Evolutionary conservation across 139 green algal genomes (phyloP).

Genomic region (Monoraphidium neglectum): DNA sequence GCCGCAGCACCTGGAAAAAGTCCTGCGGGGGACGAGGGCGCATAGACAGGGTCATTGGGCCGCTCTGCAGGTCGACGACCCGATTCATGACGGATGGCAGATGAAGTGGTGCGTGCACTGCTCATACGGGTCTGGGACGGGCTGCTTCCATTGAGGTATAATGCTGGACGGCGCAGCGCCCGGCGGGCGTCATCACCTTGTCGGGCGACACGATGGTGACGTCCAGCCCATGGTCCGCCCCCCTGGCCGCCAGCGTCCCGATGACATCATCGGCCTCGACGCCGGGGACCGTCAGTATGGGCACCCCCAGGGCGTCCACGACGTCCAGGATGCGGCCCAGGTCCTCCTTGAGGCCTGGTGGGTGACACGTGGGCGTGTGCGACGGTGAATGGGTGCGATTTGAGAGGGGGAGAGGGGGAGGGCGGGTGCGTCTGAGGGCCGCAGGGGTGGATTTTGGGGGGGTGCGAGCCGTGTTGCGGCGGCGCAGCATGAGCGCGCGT

Average conservation of each 20-base stretch:
- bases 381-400: no score
- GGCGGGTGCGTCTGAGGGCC: no score
- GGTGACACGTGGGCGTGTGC: no score
- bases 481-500: no score
- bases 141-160: no score
- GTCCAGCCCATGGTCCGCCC: constrained; percentile 36
- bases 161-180: no score
- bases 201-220: constrained; percentile 70
- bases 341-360: constrained; percentile 37
- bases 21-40: constrained; percentile 37
- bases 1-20: constrained; percentile 72
- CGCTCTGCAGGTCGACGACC: no score
- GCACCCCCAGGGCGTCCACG: constrained; percentile 44
- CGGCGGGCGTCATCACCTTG: constrained; percentile 35
- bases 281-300: constrained; percentile 49
- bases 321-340: constrained; percentile 41
- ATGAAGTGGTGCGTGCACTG: not conserved
- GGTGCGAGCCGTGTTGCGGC: no score
- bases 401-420: no score
- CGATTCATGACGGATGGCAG: no score
- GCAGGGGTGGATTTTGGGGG: no score
- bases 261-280: constrained; percentile 80
- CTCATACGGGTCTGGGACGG: not conserved
- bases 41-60: no score
- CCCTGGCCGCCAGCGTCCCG: constrained; percentile 47